A percentile compares a stretch with the other conserved stretches of the same genome.
These are phyloP conservation scores for Leccinum griseonigrum DNA, from an alignment of 1,284 basidiomycete genomes.

Conservation along the genomic window DNA sequence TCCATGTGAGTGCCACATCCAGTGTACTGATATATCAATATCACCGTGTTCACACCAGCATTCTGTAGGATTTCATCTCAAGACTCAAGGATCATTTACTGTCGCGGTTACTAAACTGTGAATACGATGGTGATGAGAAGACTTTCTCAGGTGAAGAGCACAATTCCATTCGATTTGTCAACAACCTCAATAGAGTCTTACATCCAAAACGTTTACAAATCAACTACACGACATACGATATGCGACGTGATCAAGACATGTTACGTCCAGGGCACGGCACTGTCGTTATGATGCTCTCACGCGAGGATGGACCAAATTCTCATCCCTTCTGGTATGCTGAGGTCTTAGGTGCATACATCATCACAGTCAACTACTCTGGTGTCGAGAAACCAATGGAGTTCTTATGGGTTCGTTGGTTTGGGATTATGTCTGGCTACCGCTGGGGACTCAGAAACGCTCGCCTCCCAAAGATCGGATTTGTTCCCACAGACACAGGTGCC, in stretches of 20 bases:
- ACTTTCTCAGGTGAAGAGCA: slow-evolving; percentile 1
- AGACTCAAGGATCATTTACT: slow-evolving; percentile 21
- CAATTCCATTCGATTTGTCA: not conserved
- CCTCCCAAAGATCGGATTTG: slow-evolving; percentile 13
- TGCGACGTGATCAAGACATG: slow-evolving; percentile 11
- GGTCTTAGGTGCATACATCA: slow-evolving; percentile 6
- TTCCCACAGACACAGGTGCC: not conserved
- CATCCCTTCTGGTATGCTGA: slow-evolving; percentile 22
- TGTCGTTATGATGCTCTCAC: slow-evolving; percentile 10
- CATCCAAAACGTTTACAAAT: slow-evolving; percentile 2
- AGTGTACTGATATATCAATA: not conserved
- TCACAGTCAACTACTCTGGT: not conserved
- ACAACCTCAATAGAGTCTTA: slow-evolving; percentile 2
- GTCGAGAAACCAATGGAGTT: not conserved
- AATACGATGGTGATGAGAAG: not conserved
- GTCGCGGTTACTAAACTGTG: not conserved
- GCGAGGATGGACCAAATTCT: not conserved
- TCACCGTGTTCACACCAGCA: no score
- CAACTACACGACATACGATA: not conserved
- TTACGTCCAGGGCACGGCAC: slow-evolving; percentile 9
- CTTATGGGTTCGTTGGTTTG: no score
- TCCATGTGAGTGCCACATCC: slow-evolving; percentile 5
- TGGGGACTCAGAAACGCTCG: slow-evolving; percentile 6
- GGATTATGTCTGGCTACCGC: not conserved
- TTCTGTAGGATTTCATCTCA: slow-evolving; percentile 14